Evolutionary conservation across 2,329 filamentous ascomycete genomes (phyloP), one percentile per base, ranked within the genome.

Genomic region (Calonectria pauciramosa): DNA sequence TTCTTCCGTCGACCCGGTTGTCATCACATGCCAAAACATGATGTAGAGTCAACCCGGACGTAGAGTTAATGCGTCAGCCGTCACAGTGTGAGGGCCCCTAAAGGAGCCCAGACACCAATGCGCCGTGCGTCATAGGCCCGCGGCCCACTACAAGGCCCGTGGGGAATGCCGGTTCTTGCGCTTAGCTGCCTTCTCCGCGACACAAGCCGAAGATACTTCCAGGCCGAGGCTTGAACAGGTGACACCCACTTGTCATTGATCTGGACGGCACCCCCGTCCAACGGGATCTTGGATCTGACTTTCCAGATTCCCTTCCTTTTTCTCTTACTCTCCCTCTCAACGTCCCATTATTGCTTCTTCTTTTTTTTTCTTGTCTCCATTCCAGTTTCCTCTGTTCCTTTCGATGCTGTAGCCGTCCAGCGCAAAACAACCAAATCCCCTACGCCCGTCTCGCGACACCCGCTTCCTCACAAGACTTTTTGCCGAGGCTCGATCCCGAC

Each of bases 401-500:
- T 52, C 71, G 18, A 73, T 70, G 60, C 52, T 36, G 56, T 73
- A 66, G 44, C 59, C 49, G 51, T 34, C 47, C 38, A 64, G 67
- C 70, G 56, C 63, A 68, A 32, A 38, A 38, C 44, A 54, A 65
- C 70, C 32, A 54, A 60, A 26, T 41, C 71, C 69, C 34, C 38
- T 54, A 63, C 41, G 34, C 71, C 30, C 38, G 56, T 63, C 51
- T 63, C 70, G 66, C 54, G 60, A 70, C 72, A 52, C 52, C 44
- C 41, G 34, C 44, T 36, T 36, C 59, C 56, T 30, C 23, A 47
- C 59, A 51, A 41, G 20, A 52, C 68, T 68, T 66, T 74, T 68
- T 81, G 74, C 77, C 75, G 76, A 80, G 80, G 77, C 75, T 75
- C 59, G 54, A 71, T 47, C 54, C 59, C 65, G 26, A 28, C 44